phyloP scores from a whole-genome alignment of 1,284 basidiomycete genomes.

The Porogramme epimiltina region DNA sequence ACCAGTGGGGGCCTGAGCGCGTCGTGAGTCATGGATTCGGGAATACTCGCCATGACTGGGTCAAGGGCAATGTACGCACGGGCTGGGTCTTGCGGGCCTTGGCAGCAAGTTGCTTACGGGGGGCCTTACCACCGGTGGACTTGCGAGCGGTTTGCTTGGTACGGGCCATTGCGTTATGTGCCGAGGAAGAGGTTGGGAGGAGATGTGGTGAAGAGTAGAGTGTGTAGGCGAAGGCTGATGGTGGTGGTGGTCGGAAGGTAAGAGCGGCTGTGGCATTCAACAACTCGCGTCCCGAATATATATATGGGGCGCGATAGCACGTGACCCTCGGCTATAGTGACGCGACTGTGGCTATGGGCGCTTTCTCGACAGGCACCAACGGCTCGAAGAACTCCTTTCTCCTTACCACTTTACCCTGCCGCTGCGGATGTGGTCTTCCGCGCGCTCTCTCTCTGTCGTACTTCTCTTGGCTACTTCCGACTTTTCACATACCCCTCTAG shows the following conservation, averaged over 20 bases:
- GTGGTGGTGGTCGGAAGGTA: constrained; percentile 25
- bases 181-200: constrained; percentile 5
- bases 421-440: too few species aligned
- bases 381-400: too few species aligned
- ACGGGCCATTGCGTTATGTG: constrained; percentile 43
- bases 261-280: constrained; percentile 23
- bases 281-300: constrained; percentile 26
- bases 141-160: constrained; percentile 86
- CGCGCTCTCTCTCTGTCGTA: too few species aligned
- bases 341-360: constrained; percentile 28
- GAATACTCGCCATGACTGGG: constrained; percentile 2
- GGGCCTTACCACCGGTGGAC: constrained; percentile 87
- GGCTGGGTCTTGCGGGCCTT: constrained; percentile 73
- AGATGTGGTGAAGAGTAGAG: constrained; percentile 5
- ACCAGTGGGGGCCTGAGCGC: constrained; percentile 59
- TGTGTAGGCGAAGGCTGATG: constrained; percentile 6
- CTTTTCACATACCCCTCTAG: too few species aligned
- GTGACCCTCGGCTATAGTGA: constrained; percentile 21
- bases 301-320: constrained; percentile 28
- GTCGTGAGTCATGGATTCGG: background rate
- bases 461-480: too few species aligned
- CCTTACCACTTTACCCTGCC: too few species aligned
- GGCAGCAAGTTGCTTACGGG: constrained; percentile 90
- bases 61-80: constrained; percentile 32
- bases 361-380: too few species aligned